Base-by-base conservation (phyloP, 495 filamentous ascomycete species). In the Neurospora sublineolata region DNA sequence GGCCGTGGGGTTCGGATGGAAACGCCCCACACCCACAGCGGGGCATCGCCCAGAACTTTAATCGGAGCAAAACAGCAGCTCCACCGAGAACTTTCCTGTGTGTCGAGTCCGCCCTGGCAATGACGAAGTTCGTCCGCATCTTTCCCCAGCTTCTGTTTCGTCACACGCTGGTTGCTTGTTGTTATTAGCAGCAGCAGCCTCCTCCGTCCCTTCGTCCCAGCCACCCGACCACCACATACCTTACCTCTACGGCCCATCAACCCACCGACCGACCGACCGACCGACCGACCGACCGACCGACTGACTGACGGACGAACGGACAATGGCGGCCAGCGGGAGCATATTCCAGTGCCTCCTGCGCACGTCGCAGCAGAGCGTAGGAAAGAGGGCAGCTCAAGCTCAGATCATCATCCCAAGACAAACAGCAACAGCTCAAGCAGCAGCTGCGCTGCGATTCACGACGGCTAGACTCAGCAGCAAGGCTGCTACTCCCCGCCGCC, bases 1-100 rank as follows among this genome's bases (percentile, higher is more conserved):
- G 27, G 23, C 27, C 27, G 52, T n/a, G n/a, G n/a, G n/a, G n/a
- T 60, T 60, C 52, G 52, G 52, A 60, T 60, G 52, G 52, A 60
- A 60, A 18, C 27, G 52, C 27, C 27, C 52, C 52, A 60, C 52
- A 60, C 27, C 27, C 52, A 60, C 11, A 18, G 52, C 27, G 52
- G 52, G 52, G 52, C 52, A 60, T 60, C 23, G 40, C 69, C 37
- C 75, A 80, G 64, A 78, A 79, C 38, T 73, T 72, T 36, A 72
- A 68, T 60, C 78, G 75, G 33, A 67, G 38, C 68, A 30, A 42
- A 42, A 69, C 68, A 38, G 68, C 41, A 69, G 37, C 38, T 42
- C 68, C 18, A 41, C 68, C 68, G 37, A 42, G 38, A 69, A 18
- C 68, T 69, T 69, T 69, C 68, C 68, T 46, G 37, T 30, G 41